Conservation (phyloP, 2,329 filamentous ascomycete genomes). For the Colletotrichum sp. region DNA sequence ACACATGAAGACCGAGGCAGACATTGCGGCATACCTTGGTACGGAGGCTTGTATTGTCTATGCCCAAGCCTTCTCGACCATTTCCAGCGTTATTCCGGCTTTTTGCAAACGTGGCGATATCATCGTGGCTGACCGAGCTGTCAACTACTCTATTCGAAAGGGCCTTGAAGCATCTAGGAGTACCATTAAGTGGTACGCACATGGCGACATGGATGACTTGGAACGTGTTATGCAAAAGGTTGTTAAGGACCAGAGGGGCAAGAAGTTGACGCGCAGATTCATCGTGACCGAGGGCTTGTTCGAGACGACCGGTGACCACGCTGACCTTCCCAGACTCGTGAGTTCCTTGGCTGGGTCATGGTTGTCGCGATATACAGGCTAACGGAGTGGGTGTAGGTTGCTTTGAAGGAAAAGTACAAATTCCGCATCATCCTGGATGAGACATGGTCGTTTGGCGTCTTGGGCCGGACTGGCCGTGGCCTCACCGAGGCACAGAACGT, state of each 20-base stretch:
- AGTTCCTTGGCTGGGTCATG: constrained; percentile 31
- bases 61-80: constrained; percentile 93
- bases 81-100: constrained; percentile 94
- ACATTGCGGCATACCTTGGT: constrained; percentile 89
- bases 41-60: constrained; percentile 93
- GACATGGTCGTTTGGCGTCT: constrained; percentile 94
- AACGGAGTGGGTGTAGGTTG: constrained; percentile 48
- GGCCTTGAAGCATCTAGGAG: constrained; percentile 92
- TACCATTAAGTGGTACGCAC: constrained; percentile 91
- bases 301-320: constrained; percentile 85
- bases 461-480: constrained; percentile 89
- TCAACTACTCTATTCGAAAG: constrained; percentile 93
- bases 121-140: constrained; percentile 91
- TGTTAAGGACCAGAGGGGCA: constrained; percentile 84
- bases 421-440: constrained; percentile 98
- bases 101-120: constrained; percentile 98
- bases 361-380: not conserved
- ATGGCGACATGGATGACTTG: constrained; percentile 94
- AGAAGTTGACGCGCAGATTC: constrained; percentile 89
- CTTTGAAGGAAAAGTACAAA: constrained; percentile 95
- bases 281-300: constrained; percentile 96
- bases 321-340: constrained; percentile 85
- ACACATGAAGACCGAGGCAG: constrained; percentile 94
- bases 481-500: constrained; percentile 97
- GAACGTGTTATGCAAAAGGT: constrained; percentile 85